phyloP scores from a whole-genome alignment of 2,329 filamentous ascomycete species.

The Parastagonospora avenae region DNA sequence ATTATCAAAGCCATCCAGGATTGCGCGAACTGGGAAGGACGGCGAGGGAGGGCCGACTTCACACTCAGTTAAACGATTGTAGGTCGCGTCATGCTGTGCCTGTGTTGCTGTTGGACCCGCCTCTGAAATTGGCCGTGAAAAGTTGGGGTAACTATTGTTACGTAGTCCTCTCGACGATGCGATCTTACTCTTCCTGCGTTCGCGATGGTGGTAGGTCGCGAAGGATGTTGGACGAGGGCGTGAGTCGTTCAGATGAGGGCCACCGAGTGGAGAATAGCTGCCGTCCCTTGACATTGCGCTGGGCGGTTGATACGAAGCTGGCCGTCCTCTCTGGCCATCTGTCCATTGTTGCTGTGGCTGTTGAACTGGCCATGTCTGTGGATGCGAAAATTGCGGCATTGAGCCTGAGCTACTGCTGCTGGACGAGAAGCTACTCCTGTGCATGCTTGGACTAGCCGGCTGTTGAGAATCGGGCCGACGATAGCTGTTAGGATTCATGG shows the following conservation, averaged over 20 bases:
- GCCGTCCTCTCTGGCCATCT: conserved; percentile 9
- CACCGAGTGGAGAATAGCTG: conserved; percentile 20
- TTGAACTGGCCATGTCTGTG: conserved; percentile 20
- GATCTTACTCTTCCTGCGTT: conserved; percentile 34
- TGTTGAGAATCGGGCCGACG: conserved; percentile 20
- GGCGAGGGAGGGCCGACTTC: conserved; percentile 29
- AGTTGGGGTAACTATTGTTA: conserved; percentile 31
- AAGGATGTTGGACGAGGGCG: conserved; percentile 33
- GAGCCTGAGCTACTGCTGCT: conserved; percentile 16
- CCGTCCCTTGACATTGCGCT: conserved; percentile 9
- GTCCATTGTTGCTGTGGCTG: conserved; percentile 6
- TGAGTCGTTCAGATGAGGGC: conserved; percentile 17
- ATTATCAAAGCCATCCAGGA: conserved; percentile 10
- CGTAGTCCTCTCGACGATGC: conserved; percentile 35
- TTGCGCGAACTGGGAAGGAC: conserved; percentile 12
- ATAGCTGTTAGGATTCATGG: conserved; percentile 20
- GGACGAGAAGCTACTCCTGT: conserved; percentile 22
- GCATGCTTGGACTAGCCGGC: conserved; percentile 13
- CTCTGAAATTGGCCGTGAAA: conserved; percentile 26
- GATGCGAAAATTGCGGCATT: conserved; percentile 17
- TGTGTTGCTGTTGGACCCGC: conserved; percentile 21
- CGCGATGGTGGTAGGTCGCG: conserved; percentile 27
- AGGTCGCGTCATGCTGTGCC: conserved; percentile 25
- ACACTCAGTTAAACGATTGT: conserved; percentile 19
- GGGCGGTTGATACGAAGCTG: conserved; percentile 19